Conservation (phyloP, 495 filamentous ascomycete genomes). For the Copromyces sp. region DNA sequence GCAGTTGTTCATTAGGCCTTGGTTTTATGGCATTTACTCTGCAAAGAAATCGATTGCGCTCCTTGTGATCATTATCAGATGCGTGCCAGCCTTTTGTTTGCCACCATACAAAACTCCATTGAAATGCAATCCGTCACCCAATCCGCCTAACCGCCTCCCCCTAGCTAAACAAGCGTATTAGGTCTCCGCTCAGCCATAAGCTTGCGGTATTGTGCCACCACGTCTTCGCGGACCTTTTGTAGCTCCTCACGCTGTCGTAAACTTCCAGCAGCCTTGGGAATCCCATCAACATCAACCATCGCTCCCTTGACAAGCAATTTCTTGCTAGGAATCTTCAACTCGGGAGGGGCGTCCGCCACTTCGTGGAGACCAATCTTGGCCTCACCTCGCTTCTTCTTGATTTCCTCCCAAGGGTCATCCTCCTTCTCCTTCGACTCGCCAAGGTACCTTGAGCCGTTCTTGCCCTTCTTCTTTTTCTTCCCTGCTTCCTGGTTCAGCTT, state of each 20-base stretch:
- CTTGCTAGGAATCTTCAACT: conserved; percentile 52
- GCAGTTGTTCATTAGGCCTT: neutral
- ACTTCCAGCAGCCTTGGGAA: conserved; percentile 70
- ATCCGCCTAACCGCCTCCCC: neutral
- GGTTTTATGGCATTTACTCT: neutral
- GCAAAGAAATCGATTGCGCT: neutral
- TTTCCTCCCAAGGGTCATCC: conserved; percentile 70
- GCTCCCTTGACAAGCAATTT: conserved; percentile 65
- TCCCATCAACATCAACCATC: conserved; percentile 58
- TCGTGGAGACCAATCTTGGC: conserved; percentile 59
- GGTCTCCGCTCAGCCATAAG: conserved; percentile 62
- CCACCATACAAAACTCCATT: neutral
- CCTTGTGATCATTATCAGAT: neutral
- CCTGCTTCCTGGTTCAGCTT: conserved; percentile 38
- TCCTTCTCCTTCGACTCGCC: conserved; percentile 29
- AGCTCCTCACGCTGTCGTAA: conserved; percentile 75
- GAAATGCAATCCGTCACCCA: neutral
- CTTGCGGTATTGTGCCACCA: conserved; percentile 73
- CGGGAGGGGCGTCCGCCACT: conserved; percentile 71
- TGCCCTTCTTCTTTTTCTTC: conserved; percentile 46
- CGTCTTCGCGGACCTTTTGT: conserved; percentile 57
- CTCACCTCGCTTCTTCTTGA: conserved; percentile 51
- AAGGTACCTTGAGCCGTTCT: conserved; percentile 31
- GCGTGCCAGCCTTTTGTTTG: neutral
- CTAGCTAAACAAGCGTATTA: neutral